Percentiles rank a stretch among this genome's conserved stretches.
Evolutionary conservation across 2,329 filamentous ascomycete genomes (phyloP).

Genomic region (Xylariaceae sp.): DNA sequence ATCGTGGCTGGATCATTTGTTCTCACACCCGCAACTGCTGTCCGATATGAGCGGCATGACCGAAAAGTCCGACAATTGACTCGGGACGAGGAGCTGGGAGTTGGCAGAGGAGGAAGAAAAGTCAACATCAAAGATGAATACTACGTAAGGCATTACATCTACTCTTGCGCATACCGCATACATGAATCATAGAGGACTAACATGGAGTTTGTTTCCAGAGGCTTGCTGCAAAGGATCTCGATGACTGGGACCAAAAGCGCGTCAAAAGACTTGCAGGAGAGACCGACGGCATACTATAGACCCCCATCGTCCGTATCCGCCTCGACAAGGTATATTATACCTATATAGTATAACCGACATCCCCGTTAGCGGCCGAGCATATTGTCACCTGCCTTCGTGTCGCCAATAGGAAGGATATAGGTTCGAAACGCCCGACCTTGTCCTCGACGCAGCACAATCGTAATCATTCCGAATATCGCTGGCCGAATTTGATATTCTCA

Average conservation of each 20-base stretch:
- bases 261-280: conserved; percentile 90
- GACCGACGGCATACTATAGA: conserved; percentile 78
- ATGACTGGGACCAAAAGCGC: conserved; percentile 96
- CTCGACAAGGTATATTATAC: too few relatives aligned
- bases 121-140: conserved; percentile 87
- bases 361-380: too few relatives aligned
- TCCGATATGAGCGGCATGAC: conserved; percentile 93
- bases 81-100: conserved; percentile 83
- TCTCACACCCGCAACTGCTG: conserved; percentile 89
- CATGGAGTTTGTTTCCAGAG: conserved; percentile 57
- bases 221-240: conserved; percentile 86
- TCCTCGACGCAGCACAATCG: too few relatives aligned
- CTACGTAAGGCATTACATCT: conserved; percentile 64
- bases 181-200: background rate
- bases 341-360: too few relatives aligned
- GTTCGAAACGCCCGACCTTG: too few relatives aligned
- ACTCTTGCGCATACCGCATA: too few relatives aligned
- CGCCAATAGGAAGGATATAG: too few relatives aligned
- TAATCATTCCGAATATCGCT: too few relatives aligned
- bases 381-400: too few relatives aligned
- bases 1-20: conserved; percentile 94
- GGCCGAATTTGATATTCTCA: too few relatives aligned
- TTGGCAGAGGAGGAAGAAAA: conserved; percentile 73
- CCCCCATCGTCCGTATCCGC: background rate
- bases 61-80: conserved; percentile 85